Base-by-base conservation (phyloP, 2,329 filamentous ascomycete species). In the Arthrobotrys iridis region DNA sequence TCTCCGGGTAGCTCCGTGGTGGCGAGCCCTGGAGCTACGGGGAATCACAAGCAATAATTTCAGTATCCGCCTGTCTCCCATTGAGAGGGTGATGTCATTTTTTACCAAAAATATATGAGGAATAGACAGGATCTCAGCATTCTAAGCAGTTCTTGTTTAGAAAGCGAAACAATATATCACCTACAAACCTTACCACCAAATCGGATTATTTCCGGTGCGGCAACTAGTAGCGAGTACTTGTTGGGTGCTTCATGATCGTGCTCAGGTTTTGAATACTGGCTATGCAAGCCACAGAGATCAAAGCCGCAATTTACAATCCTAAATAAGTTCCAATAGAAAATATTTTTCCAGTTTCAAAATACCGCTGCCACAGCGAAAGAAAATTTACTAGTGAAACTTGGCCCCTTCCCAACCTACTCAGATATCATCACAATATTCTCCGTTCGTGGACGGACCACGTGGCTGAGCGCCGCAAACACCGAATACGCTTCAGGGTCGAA, bases 401-500 rank as follows among this genome's bases (percentile, higher is more conserved):
- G 41, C 18, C 58, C n/a, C 40, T 26, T 6, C 43, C 64, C 64
- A 60, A 43, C 64, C 52, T 48, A 35, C 64, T 59, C 8, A 48
- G 35, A 62, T 62, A 62, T 46, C 15, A 26, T 62, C 30, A 6
- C 18, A 15, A 40, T 58, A 66, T 40, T 20, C 50, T 58, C 63
- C 63, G 52, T 30, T 18, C 20, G 35, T 24, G 7, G 10, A 48
- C 35, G 65, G 65, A 62, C 30, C 43, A 62, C 55, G 65, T 70
- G 65, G 65, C 65, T 70, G 57, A 62, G 33, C 6, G 8, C 15
- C 26, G n/a, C 35, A 43, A 70, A 37, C 15, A 70, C 24, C 26
- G 35, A n/a, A 20, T 24, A 60, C 65, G 37, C 33, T 70, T 70
- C 43, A 43, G 62, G 65, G 57, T 45, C 59, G 45, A 70, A 60